These are phyloP conservation scores for Serpula lacrymans DNA, from an alignment of 768 basidiomycete species.

Conservation along the genomic window DNA sequence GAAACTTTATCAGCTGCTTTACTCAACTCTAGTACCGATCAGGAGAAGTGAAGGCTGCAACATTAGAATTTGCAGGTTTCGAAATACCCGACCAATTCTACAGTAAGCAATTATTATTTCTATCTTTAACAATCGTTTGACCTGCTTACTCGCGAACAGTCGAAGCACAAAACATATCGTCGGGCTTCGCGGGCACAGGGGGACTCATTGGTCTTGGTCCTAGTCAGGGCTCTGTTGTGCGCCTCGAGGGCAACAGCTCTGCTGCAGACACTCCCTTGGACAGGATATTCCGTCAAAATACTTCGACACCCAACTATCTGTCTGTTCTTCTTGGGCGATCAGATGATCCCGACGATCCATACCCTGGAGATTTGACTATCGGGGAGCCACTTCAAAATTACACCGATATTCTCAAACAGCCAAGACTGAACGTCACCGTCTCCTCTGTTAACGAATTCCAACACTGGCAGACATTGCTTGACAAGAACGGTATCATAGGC, in stretches of 20 bases:
- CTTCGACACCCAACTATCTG: slow-evolving; percentile 55
- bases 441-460: slow-evolving; percentile 41
- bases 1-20: background rate
- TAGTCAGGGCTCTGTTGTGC: slow-evolving; percentile 50
- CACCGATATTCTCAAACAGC: slow-evolving; percentile 45
- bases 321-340: slow-evolving; percentile 62
- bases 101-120: slow-evolving; percentile 4
- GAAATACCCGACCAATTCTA: slow-evolving; percentile 44
- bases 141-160: slow-evolving; percentile 14
- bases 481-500: slow-evolving; percentile 58
- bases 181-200: slow-evolving; percentile 11
- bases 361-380: slow-evolving; percentile 60
- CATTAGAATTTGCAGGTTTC: slow-evolving; percentile 32
- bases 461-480: slow-evolving; percentile 65
- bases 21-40: slow-evolving; percentile 1
- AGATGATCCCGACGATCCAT: slow-evolving; percentile 47
- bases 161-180: no score
- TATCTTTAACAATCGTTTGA: slow-evolving; percentile 5
- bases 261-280: slow-evolving; percentile 56
- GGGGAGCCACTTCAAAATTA: slow-evolving; percentile 54
- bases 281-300: slow-evolving; percentile 60
- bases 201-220: slow-evolving; percentile 61
- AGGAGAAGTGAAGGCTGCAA: slow-evolving; percentile 29
- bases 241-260: slow-evolving; percentile 27
- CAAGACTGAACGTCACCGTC: slow-evolving; percentile 46